Percentiles rank a stretch among this genome's conserved stretches.
These are phyloP conservation scores for Aspergillus neotritici DNA, from an alignment of 2,329 filamentous ascomycete species.

Conservation along the genomic window DNA sequence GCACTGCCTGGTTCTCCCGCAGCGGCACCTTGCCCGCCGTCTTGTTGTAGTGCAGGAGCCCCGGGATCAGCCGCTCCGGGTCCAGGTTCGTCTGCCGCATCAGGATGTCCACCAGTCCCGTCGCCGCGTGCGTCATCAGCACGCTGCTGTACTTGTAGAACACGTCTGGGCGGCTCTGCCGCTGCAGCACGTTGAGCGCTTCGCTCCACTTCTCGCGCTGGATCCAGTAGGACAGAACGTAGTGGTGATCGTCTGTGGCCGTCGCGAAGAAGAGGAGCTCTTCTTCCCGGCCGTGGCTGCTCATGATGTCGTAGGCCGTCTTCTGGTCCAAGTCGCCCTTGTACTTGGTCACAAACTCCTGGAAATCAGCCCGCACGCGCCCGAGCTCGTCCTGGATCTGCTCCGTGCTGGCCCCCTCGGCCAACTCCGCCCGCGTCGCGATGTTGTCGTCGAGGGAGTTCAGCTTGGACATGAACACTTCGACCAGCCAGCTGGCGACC, in stretches of 20 bases:
- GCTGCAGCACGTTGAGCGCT: conserved; percentile 80
- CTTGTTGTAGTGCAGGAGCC: conserved; percentile 88
- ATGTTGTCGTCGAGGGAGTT: conserved; percentile 93
- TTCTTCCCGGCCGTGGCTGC: conserved; percentile 88
- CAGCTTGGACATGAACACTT: conserved; percentile 95
- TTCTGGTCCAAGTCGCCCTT: conserved; percentile 83
- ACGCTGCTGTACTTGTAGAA: conserved; percentile 97
- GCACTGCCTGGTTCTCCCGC: conserved; percentile 78
- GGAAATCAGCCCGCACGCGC: conserved; percentile 69
- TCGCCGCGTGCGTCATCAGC: conserved; percentile 82
- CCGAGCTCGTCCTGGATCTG: conserved; percentile 65
- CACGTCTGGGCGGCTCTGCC: conserved; percentile 83
- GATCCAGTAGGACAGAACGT: conserved; percentile 94
- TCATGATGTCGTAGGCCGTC: conserved; percentile 92
- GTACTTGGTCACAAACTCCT: conserved; percentile 79
- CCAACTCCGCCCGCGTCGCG: conserved; percentile 76
- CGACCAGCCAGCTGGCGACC: conserved; percentile 91
- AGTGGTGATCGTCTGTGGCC: conserved; percentile 84
- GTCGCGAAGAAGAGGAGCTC: conserved; percentile 90
- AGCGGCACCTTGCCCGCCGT: conserved; percentile 56
- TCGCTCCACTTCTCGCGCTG: conserved; percentile 90
- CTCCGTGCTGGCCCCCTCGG: conserved; percentile 63
- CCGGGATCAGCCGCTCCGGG: conserved; percentile 82
- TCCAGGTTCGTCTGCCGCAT: conserved; percentile 86
- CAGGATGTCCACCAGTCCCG: conserved; percentile 86